phyloP scores from a whole-genome alignment of 176 grass and related monocot species.

The Oryza glumipatula region DNA sequence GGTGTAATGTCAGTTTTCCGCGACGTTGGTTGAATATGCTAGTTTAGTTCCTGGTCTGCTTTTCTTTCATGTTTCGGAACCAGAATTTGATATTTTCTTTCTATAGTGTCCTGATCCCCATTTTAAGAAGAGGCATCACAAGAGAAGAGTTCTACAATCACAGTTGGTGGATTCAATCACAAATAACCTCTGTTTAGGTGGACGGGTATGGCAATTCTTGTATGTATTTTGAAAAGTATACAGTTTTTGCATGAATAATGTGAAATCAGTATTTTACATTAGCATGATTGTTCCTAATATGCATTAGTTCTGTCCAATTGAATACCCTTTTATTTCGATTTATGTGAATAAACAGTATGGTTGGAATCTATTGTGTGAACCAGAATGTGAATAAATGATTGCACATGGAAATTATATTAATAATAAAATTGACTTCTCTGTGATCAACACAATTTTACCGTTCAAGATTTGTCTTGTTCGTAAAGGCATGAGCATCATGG shows the following conservation, averaged over 20 bases:
- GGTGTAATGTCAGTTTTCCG: background rate
- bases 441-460: background rate
- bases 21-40: background rate
- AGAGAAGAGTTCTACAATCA: conserved; percentile 86
- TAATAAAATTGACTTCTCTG: background rate
- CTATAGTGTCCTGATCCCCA: conserved; percentile 88
- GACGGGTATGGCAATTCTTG: conserved; percentile 55
- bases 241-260: background rate
- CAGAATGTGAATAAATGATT: background rate
- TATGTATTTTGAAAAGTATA: background rate
- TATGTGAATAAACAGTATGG: background rate
- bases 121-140: conserved; percentile 97
- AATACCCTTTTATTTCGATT: background rate
- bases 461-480: conserved; percentile 13
- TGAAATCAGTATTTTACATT: background rate
- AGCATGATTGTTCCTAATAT: background rate
- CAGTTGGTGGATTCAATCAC: conserved; percentile 75
- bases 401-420: background rate
- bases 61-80: conserved; percentile 8
- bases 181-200: conserved; percentile 71
- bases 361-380: background rate
- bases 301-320: background rate
- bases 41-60: background rate
- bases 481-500: background rate
- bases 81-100: conserved; percentile 18